phyloP scores from a whole-genome alignment of 2,329 filamentous ascomycete genomes.

The Rhynchosporium graminicola region DNA sequence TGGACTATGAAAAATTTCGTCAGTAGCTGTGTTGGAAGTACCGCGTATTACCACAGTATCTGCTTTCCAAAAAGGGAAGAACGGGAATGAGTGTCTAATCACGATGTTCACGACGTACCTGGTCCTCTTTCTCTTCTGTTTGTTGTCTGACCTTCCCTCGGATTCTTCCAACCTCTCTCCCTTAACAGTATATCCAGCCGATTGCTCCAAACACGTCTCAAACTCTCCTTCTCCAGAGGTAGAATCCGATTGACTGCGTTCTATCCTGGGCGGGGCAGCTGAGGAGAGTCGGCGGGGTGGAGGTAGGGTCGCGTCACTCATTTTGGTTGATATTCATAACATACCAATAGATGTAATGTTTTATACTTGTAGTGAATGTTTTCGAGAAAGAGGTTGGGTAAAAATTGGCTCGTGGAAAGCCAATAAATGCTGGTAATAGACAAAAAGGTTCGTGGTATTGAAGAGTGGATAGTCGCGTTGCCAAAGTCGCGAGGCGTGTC shows the following conservation, averaged over 20 bases:
- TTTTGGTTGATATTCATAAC: constrained; percentile 35
- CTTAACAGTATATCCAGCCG: constrained; percentile 25
- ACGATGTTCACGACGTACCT: constrained; percentile 51
- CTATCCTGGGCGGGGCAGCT: constrained; percentile 23
- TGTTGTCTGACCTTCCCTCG: constrained; percentile 42
- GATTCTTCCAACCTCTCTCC: constrained; percentile 30
- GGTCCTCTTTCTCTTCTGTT: constrained; percentile 60
- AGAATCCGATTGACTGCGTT: constrained; percentile 24
- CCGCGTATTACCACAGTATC: background rate
- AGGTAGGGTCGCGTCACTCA: constrained; percentile 41
- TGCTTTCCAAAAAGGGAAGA: background rate
- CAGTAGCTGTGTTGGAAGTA: constrained; percentile 20
- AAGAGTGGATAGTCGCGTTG: constrained; percentile 4
- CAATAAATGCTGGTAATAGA: constrained; percentile 25
- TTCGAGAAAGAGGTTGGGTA: constrained; percentile 6
- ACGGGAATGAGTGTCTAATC: background rate
- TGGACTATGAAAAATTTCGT: constrained; percentile 54
- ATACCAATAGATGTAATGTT: constrained; percentile 23
- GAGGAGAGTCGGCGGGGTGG: constrained; percentile 36
- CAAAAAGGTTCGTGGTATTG: background rate
- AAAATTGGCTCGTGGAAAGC: background rate
- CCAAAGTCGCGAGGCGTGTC: constrained; percentile 3
- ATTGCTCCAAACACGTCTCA: constrained; percentile 29
- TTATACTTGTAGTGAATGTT: constrained; percentile 23
- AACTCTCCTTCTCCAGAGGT: constrained; percentile 29